Evolutionary conservation across 768 basidiomycete species (phyloP), one percentile per base, ranked within the genome.

Genomic region (Hygrocybe coccinea): DNA sequence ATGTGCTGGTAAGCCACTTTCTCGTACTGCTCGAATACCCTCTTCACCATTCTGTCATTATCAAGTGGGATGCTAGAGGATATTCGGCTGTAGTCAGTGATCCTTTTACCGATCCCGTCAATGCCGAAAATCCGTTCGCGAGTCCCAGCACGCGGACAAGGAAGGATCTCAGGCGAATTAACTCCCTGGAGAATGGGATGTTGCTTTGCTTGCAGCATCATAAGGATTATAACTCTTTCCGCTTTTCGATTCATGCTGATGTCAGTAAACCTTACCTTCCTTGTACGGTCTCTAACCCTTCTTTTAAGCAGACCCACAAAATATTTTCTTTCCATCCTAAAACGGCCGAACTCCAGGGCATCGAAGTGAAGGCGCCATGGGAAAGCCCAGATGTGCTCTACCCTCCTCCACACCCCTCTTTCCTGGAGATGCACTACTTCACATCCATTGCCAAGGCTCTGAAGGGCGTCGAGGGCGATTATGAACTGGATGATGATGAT

Each of bases 321-420:
- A 61, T 61, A 46, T 61, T 59, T 43, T 33, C 58, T 55, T 59
- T 59, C 49, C 57, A 58, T 48, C 57, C 57, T 37, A 48, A 34
- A 22, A 55, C 48, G 34, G 38, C 47, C 49, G 39, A 49, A 41
- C 58, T 59, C 38, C 58, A 59, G 56, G 56, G 58, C 55, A 39
- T 60, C 33, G 50, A 61, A 61, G 57, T 61, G 54, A 61, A 55
- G 54, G 59, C 58, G 47, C 60, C 60, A 34, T 61, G 60, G 60
- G 54, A 61, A 21, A 37, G 38, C 37, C 54, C 44, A 49, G 36
- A 61, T 59, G 46, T 44, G 34, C 50, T 56, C 34, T 61, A 56
- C 58, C 60, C 60, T 50, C 44, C 54, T 48, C 60, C 60, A 51
- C 55, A 29, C 53, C 60, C 49, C 35, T 24, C 33, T 52, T 59